Base-by-base conservation (phyloP, 768 basidiomycete genomes). In the Lactarius sp. region DNA sequence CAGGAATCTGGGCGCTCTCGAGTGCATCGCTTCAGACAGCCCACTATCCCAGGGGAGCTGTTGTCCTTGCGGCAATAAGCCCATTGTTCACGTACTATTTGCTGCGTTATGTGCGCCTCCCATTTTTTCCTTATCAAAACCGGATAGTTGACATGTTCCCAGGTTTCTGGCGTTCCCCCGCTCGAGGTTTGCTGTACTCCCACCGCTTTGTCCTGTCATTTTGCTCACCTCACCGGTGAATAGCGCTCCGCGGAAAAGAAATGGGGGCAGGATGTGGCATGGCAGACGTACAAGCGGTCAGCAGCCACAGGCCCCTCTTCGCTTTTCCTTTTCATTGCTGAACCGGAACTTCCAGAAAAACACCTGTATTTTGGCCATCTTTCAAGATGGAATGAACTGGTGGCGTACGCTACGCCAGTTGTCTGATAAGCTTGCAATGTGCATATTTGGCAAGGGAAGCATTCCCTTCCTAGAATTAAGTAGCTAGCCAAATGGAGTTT, bases 131-230 rank as follows among this genome's bases (percentile, higher is more conserved):
- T 34, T 41, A 12, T 20, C 8, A 31, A 27, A 27, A 55, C 27
- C 41, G 16, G 36, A 47, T 18, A 58, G 42, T 41, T 46, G 47
- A 47, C 68, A 7, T 49, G 47, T 34, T 59, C 59, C 6, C 68
- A 86, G 80, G 77, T 81, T 5, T 86, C 86, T 7, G 87, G 87
- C 18, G 82, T 90, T n/a, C 89, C 88, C 2, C 81, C 82, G 2
- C 79, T 90, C 18, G 89, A 91, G 75, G 76, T 76, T 63, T 33
- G 70, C 68, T 4, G 20, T 27, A 6, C 31, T 44, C 36, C 34
- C 31, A 27, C 22, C 31, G 12, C 53, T 16, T 52, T 8, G 33
- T 47, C 34, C 12, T 33, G 4, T 47, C 31, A 16, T 27, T 36
- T 52, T 27, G n/a, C 55, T 58, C 37, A 37, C 33, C 12, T 39